Evolutionary conservation across 2,329 filamentous ascomycete species (phyloP), one percentile per base, ranked within the genome.

Genomic region (Trichoderma koningii): DNA sequence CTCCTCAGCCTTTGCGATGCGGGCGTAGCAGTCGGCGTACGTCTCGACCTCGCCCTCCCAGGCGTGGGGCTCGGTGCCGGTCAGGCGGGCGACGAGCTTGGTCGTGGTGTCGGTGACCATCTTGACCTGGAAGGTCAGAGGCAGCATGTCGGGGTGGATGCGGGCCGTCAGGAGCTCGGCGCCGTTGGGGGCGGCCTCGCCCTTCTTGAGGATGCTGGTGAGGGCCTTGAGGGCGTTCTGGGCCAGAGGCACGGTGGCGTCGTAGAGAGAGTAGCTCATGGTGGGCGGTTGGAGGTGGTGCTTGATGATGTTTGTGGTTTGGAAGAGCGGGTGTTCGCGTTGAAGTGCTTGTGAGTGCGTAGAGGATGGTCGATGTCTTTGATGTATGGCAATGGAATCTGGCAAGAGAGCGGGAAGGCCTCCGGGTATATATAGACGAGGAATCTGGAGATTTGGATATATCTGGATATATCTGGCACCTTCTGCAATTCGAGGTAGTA

Each of bases 201-300:
- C 76, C 72, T 78, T 77, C 38, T 73, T 72, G 65, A 81, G 71
- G 68, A 82, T 70, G 62, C 30, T 55, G 30, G 71, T 64, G 64
- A 80, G 72, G 34, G 74, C 68, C 59, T 70, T 70, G 48, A 80
- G 68, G 67, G 70, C 69, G 42, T 73, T 72, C 69, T 68, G 71
- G 67, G 76, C 70, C 64, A 71, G 50, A 63, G 71, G 68, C 66
- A 82, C 63, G 66, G 72, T 74, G 64, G 72, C 68, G 66, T 81
- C 78, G 79, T 80, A 81, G 66, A 81, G 71, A n/a, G 77, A 71
- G 76, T 72, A 75, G 67, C 74, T 72, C 74, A 77, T 77, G 66
- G 68, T 80, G 69, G 42, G 64, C 65, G 42, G 7, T 38, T 50
- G 30, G 26, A 14, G 34, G 28, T 38, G 19, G 19, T 17, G 47